Evolutionary conservation across 2,329 filamentous ascomycete species (phyloP), one percentile per base, ranked within the genome.

Genomic region (Ophiosphaerella korrae): DNA sequence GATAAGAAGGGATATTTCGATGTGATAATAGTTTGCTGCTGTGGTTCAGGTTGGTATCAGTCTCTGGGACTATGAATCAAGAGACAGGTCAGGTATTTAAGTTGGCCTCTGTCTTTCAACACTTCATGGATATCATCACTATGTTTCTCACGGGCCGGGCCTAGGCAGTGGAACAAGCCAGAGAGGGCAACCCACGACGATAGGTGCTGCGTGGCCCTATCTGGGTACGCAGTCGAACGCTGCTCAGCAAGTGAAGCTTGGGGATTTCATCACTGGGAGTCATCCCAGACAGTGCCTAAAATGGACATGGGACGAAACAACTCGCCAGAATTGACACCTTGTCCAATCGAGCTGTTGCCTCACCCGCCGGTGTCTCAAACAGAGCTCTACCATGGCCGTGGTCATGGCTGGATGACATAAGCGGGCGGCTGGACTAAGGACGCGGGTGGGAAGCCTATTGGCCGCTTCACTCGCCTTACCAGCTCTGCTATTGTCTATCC

Each of bases 241-340:
- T 56, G 64, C 53, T 62, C 62, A 60, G 53, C 50, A 57, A 71
- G 66, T 72, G 68, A 72, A 70, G 68, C 63, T 64, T 53, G 59
- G 42, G 44, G 45, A 58, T 58, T 53, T 53, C 64, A 59, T 62
- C 60, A 53, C 61, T 57, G 55, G 57, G 48, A 21, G 53, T 58
- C 55, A 50, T 62, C 61, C 52, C 59, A 42, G 50, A 62, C 66
- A 54, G 65, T 63, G 63, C 55, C 64, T 63, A 53, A 64, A 66
- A 59, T 47, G 57, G 63, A 63, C 63, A 40, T 62, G 57, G 58
- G 50, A 57, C 63, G 52, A 58, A 58, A 67, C 57, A 61, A 45
- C 56, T 62, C 62, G 60, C 55, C 58, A 45, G 58, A 55, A 45
- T 41, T 52, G 50, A 55, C 53, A 55, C 60, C 45, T 53, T 36